Evolutionary conservation across 1,139 yeast species (phyloP).

Genomic region (Kurtzmaniella quercitrusa): DNA sequence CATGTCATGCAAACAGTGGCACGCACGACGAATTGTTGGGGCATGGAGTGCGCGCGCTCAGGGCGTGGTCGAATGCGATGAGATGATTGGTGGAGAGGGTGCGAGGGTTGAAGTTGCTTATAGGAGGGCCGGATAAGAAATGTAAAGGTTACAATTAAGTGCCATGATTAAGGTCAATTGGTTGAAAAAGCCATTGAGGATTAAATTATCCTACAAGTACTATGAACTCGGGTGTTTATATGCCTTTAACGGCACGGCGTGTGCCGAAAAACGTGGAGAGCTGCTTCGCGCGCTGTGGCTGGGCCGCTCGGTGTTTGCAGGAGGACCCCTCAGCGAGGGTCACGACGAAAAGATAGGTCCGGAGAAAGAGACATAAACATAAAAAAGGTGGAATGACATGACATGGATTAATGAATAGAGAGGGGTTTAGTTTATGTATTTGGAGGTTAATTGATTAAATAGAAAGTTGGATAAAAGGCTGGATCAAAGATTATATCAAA

Average conservation of each 20-base stretch:
- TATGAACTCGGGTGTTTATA: too few species aligned
- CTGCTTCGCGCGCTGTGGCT: background rate
- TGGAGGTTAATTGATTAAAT: too few species aligned
- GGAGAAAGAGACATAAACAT: background rate
- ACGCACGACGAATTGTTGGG: conserved; percentile 4
- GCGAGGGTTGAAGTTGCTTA: background rate
- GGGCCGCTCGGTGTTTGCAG: background rate
- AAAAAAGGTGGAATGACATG: background rate
- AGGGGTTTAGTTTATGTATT: too few species aligned
- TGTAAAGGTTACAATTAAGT: too few species aligned
- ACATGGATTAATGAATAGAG: too few species aligned
- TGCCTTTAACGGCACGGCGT: too few species aligned
- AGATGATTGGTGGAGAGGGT: background rate
- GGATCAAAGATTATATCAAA: too few species aligned
- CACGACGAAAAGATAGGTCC: background rate
- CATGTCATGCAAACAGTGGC: conserved; percentile 3
- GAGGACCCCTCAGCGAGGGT: background rate
- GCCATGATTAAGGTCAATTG: too few species aligned
- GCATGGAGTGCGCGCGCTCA: background rate
- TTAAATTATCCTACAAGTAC: too few species aligned
- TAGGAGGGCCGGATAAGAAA: background rate
- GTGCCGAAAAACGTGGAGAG: conserved; percentile 1
- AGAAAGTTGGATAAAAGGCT: too few species aligned
- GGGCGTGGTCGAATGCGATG: conserved; percentile 1
- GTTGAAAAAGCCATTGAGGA: too few species aligned